These are phyloP conservation scores for Aquanectria penicillioides DNA, from an alignment of 2,329 filamentous ascomycete species.

Conservation along the genomic window DNA sequence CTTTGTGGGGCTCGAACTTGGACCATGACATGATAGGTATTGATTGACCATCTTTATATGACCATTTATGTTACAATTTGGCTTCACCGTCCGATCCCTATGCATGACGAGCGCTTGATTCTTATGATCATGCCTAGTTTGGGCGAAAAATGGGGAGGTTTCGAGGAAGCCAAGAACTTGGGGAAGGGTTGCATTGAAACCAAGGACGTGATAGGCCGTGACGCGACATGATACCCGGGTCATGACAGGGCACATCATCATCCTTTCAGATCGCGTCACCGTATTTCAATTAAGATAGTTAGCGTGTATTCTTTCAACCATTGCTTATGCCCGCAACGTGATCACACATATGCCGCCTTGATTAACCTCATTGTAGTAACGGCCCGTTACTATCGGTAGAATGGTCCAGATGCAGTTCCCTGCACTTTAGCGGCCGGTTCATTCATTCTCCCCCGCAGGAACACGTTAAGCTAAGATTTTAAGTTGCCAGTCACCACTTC, in stretches of 20 bases:
- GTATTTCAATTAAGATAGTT: too few relatives aligned
- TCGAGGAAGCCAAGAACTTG: background rate
- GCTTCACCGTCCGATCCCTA: background rate
- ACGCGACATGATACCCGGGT: slow-evolving; percentile 6
- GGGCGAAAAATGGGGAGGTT: slow-evolving; percentile 6
- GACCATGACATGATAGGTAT: background rate
- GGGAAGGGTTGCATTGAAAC: background rate
- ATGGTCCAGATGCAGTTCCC: too few relatives aligned
- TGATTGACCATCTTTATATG: background rate
- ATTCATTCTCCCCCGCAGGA: too few relatives aligned
- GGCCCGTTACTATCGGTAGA: too few relatives aligned
- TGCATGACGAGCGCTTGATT: background rate
- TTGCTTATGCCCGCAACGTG: background rate
- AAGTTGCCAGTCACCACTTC: too few relatives aligned
- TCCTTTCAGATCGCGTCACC: slow-evolving; percentile 16
- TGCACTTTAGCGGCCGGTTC: too few relatives aligned
- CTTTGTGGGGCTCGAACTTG: background rate
- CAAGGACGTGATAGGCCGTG: slow-evolving; percentile 7
- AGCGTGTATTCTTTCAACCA: too few relatives aligned
- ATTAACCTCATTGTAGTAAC: too few relatives aligned
- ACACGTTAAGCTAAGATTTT: background rate
- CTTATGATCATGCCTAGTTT: background rate
- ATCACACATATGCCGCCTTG: too few relatives aligned
- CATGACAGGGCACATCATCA: slow-evolving; percentile 15
- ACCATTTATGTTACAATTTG: background rate